A percentile compares a stretch with the other conserved stretches of the same genome.
These are phyloP conservation scores for Pythium dissimile DNA, from an alignment of 352 stramenopile genomes.

Conservation along the genomic window DNA sequence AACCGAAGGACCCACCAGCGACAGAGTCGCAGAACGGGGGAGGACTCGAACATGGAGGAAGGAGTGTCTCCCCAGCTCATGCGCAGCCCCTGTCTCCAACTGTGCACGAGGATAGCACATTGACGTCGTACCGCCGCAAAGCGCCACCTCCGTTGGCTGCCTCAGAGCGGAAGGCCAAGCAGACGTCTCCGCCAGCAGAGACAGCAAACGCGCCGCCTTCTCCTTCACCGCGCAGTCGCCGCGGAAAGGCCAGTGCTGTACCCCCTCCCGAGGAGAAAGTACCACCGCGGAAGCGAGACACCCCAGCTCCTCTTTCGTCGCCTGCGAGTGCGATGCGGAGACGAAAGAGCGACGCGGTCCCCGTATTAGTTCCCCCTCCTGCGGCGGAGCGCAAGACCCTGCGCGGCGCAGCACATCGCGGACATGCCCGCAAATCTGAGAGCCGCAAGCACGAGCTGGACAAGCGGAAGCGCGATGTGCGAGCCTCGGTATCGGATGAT, in stretches of 20 bases:
- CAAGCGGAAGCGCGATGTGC: slow-evolving; percentile 1
- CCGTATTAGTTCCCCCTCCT: neutral
- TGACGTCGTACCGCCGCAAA: slow-evolving; percentile 19
- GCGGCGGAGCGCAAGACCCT: slow-evolving; percentile 1
- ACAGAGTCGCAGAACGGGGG: too few relatives aligned
- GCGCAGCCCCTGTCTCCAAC: too few relatives aligned
- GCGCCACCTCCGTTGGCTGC: slow-evolving; percentile 9
- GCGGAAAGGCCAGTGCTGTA: neutral
- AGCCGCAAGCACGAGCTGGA: neutral
- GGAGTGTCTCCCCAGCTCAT: too few relatives aligned
- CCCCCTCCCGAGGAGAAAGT: slow-evolving; percentile 7
- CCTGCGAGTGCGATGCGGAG: slow-evolving; percentile 5
- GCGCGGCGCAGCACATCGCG: slow-evolving; percentile 1
- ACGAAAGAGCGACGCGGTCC: slow-evolving; percentile 3
- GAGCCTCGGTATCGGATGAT: slow-evolving; percentile 5
- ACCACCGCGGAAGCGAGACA: slow-evolving; percentile 8
- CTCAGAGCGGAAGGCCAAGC: slow-evolving; percentile 7
- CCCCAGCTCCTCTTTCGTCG: neutral
- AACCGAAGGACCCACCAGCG: neutral
- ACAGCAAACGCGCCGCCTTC: neutral
- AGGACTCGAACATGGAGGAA: too few relatives aligned
- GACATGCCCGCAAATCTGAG: neutral
- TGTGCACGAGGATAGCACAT: too few relatives aligned
- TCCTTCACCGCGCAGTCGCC: slow-evolving; percentile 13
- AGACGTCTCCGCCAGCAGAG: neutral